These are phyloP conservation scores for Aquilaria agallochum DNA, from an alignment of 441 rosid genomes.

Conservation along the genomic window DNA sequence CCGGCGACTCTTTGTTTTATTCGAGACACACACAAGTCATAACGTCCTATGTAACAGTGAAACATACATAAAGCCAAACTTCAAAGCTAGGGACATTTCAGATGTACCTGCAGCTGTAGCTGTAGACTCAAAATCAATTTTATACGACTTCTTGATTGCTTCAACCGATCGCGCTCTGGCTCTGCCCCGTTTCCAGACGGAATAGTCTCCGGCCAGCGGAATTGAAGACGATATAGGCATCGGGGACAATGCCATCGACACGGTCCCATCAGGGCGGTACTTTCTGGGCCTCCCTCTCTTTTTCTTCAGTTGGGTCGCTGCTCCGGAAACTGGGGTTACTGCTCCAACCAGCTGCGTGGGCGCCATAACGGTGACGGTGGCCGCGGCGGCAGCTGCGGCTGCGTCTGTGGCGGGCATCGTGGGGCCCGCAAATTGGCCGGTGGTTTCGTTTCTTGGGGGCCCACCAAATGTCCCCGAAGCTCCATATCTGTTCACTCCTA, in stretches of 20 bases:
- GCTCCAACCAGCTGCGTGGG: conserved; percentile 6
- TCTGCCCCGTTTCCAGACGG: conserved; percentile 56
- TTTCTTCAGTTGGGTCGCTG: conserved; percentile 44
- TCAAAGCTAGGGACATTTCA: neutral
- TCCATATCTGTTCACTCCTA: conserved; percentile 47
- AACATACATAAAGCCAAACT: conserved; percentile 2
- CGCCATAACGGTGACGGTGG: conserved; percentile 26
- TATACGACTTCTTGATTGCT: conserved; percentile 48
- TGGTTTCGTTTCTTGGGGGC: conserved; percentile 56
- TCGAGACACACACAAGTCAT: conserved; percentile 2
- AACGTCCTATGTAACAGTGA: conserved; percentile 16
- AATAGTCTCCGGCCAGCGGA: conserved; percentile 51
- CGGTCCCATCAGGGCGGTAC: conserved; percentile 48
- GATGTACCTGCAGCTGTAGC: conserved; percentile 27
- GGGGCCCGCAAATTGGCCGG: conserved; percentile 30
- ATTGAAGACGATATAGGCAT: conserved; percentile 73
- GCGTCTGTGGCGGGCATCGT: conserved; percentile 23
- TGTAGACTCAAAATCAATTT: conserved; percentile 41
- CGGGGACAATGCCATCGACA: conserved; percentile 47
- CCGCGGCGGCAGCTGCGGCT: conserved; percentile 16
- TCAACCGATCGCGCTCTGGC: conserved; percentile 56
- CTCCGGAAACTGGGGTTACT: neutral
- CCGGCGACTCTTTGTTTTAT: conserved; percentile 2
- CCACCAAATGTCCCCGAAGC: conserved; percentile 42
- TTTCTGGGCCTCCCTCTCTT: conserved; percentile 73